Evolutionary conservation across 768 basidiomycete genomes (phyloP), one percentile per base, ranked within the genome.

Genomic region (Boletus huronensis): DNA sequence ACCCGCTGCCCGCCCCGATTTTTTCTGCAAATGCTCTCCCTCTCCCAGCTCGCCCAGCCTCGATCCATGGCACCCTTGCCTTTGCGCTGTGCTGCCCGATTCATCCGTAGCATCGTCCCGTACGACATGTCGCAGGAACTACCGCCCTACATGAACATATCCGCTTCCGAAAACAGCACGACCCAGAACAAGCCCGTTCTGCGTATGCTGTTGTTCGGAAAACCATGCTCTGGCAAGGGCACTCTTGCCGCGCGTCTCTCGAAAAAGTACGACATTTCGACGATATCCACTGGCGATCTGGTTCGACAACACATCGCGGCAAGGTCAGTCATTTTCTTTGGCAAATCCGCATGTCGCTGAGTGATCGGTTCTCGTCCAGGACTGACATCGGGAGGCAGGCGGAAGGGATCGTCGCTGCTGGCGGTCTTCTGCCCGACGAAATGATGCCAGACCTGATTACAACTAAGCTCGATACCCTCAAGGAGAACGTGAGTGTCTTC

Each of bases 271-370:
- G 82, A 87, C 59, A 79, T 94, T 38, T 61, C 83, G 16, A 80
- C 84, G 26, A 72, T 94, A 53, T 92, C 89, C 3, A 90, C 90
- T 3, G 93, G 92, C 19, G 92, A 96, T 70, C 74, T 94, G 21
- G 74, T 95, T 58, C 78, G 93, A 57, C 85, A 85, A 55, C 88
- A 96, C 60, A 93, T 96, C 60, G 74, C 78, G 14, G 82, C 88
- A 60, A 70, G 77, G 79, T 82, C 47, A 26, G 78, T 64, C 16
- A 1, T 21, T 35, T 26, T 14, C 23, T 32, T 23, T 42, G 14
- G 28, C 23, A 39, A 31, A 21, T 55, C 21, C 32, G 29, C 10
- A 10, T 45, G 50, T 16, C 26, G 28, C 17, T 32, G 32, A 50
- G 19, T 14, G 3, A 31, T n/a, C 4, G 19, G 3, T 38, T 40